These are phyloP conservation scores for Diaporthe ilicicola DNA, from an alignment of 2,329 filamentous ascomycete species.

Conservation along the genomic window DNA sequence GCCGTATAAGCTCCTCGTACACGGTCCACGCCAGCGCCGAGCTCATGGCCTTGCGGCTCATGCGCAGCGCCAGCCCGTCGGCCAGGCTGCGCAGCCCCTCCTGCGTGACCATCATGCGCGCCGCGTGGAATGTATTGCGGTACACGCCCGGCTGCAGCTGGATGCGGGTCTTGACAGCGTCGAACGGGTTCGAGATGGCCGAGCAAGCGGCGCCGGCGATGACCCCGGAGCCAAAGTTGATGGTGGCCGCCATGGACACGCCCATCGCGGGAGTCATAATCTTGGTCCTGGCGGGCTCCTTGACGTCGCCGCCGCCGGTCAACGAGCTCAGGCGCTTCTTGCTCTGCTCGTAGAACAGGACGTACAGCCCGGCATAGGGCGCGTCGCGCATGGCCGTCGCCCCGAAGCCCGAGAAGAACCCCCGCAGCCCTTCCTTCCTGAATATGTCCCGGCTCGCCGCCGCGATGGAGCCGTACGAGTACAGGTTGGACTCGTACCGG, in stretches of 20 bases:
- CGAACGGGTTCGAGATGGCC: conserved; percentile 93
- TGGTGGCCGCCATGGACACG: conserved; percentile 63
- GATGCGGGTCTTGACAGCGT: conserved; percentile 93
- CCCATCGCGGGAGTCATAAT: conserved; percentile 40
- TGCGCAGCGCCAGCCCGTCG: conserved; percentile 85
- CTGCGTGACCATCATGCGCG: conserved; percentile 78
- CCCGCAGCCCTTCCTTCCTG: conserved; percentile 75
- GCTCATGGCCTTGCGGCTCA: conserved; percentile 90
- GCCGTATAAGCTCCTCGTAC: conserved; percentile 90
- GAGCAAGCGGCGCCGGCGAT: conserved; percentile 85
- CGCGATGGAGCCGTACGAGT: conserved; percentile 80
- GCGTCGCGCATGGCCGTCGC: conserved; percentile 93
- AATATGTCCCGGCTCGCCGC: conserved; percentile 80
- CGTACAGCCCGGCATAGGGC: conserved; percentile 95
- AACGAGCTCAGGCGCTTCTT: conserved; percentile 68
- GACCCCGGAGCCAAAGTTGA: conserved; percentile 88
- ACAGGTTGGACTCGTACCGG: conserved; percentile 89
- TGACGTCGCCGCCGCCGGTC: not conserved
- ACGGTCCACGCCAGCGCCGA: conserved; percentile 97
- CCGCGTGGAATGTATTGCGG: conserved; percentile 81
- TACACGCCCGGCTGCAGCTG: conserved; percentile 89
- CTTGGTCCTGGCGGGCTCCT: conserved; percentile 10
- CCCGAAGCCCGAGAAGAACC: conserved; percentile 93
- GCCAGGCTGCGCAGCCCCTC: conserved; percentile 85
- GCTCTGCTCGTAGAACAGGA: conserved; percentile 89